Percentiles rank a stretch among this genome's conserved stretches.
phyloP scores from a whole-genome alignment of 306 rosid species.

The Cicer bijugum region DNA sequence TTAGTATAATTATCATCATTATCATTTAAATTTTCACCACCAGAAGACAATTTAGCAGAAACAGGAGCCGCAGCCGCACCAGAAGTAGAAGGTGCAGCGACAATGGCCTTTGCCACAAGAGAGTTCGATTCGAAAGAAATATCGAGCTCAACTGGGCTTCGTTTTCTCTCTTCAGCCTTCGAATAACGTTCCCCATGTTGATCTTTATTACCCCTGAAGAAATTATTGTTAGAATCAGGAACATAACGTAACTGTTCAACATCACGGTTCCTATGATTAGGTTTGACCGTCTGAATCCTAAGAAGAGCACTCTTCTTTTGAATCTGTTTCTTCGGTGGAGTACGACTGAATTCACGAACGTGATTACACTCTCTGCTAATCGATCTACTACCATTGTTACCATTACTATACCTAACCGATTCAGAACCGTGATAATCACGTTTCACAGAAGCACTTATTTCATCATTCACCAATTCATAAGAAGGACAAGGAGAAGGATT shows the following conservation, averaged over 20 bases:
- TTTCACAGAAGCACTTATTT: constrained; percentile 47
- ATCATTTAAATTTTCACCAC: constrained; percentile 35
- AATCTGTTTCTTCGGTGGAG: constrained; percentile 78
- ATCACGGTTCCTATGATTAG: constrained; percentile 62
- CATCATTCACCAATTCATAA: constrained; percentile 49
- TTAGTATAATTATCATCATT: constrained; percentile 29
- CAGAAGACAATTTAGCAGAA: constrained; percentile 37
- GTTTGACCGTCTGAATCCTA: constrained; percentile 67
- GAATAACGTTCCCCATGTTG: constrained; percentile 51
- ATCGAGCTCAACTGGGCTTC: constrained; percentile 78
- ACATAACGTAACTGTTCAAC: constrained; percentile 56
- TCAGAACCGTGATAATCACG: constrained; percentile 62
- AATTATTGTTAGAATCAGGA: constrained; percentile 52
- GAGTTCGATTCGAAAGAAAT: constrained; percentile 85
- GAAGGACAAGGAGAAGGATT: constrained; percentile 45
- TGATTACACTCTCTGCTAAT: constrained; percentile 53
- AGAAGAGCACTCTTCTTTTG: constrained; percentile 97
- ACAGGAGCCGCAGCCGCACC: constrained; percentile 28
- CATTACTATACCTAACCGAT: constrained; percentile 45
- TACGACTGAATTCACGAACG: constrained; percentile 52
- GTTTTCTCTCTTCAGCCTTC: constrained; percentile 53
- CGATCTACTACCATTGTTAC: constrained; percentile 42
- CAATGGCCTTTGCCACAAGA: constrained; percentile 81
- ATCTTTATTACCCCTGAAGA: constrained; percentile 63
- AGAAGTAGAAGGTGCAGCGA: constrained; percentile 49